phyloP scores from a whole-genome alignment of 805 yeast species.

The Yamadazyma kitorensis region DNA sequence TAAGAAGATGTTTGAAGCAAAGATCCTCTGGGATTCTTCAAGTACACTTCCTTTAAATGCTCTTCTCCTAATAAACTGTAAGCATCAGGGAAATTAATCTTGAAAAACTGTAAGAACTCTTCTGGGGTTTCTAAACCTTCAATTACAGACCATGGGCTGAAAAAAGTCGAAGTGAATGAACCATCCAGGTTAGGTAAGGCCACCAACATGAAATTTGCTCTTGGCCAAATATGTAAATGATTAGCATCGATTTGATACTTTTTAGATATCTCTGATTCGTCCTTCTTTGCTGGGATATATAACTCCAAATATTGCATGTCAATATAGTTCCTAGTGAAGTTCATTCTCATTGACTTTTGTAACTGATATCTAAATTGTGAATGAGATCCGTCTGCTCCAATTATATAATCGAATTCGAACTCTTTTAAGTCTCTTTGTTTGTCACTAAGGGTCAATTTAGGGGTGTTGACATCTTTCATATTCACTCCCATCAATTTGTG shows the following conservation, averaged over 20 bases:
- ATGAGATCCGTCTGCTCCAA: conserved; percentile 87
- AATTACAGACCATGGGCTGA: conserved; percentile 72
- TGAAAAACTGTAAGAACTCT: conserved; percentile 54
- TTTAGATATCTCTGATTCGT: conserved; percentile 14
- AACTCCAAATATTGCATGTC: conserved; percentile 83
- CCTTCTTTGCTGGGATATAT: conserved; percentile 58
- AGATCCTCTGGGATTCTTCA: conserved; percentile 70
- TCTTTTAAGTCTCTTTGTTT: conserved; percentile 14
- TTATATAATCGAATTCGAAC: conserved; percentile 51
- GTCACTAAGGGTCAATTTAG: conserved; percentile 23
- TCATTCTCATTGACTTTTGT: conserved; percentile 66
- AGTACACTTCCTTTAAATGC: conserved; percentile 47
- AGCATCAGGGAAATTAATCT: conserved; percentile 70
- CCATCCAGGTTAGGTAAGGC: conserved; percentile 85
- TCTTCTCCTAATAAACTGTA: conserved; percentile 61
- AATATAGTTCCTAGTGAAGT: conserved; percentile 71
- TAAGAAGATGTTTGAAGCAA: conserved; percentile 66
- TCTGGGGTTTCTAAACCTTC: conserved; percentile 48
- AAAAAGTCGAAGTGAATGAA: conserved; percentile 85
- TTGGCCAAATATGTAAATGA: conserved; percentile 92
- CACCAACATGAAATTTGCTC: conserved; percentile 81
- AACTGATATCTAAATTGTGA: conserved; percentile 69
- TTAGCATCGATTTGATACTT: conserved; percentile 61
- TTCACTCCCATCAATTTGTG: conserved; percentile 54
- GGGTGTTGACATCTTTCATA: conserved; percentile 20